Evolutionary conservation across 2,329 filamentous ascomycete genomes (phyloP).

Genomic region (Lasiodiplodia sp.): DNA sequence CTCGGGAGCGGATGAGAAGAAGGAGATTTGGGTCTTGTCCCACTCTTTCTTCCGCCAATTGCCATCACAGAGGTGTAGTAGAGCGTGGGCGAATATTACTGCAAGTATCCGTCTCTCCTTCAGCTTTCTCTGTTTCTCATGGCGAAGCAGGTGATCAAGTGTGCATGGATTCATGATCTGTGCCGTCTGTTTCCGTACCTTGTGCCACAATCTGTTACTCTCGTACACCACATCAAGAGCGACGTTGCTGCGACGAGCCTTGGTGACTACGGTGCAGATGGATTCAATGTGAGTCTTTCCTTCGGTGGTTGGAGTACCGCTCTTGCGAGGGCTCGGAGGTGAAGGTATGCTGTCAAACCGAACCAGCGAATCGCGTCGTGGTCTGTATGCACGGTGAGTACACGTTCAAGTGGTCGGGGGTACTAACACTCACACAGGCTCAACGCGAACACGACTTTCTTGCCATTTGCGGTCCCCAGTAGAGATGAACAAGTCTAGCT

Average conservation of each 20-base stretch:
- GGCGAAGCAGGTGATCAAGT: conserved; percentile 16
- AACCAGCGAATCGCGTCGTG: not conserved
- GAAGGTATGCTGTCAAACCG: not conserved
- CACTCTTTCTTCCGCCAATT: conserved; percentile 8
- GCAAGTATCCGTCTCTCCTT: conserved; percentile 24
- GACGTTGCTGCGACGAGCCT: not conserved
- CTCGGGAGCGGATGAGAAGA: not conserved
- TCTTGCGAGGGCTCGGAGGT: not conserved
- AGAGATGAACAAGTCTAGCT: not conserved
- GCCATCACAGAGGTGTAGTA: conserved; percentile 6
- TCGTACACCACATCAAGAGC: not conserved
- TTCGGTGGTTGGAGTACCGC: not conserved
- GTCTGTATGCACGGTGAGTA: not conserved
- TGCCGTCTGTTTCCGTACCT: not conserved
- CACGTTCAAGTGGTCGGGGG: too few relatives aligned
- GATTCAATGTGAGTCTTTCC: not conserved
- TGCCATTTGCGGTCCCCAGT: conserved; percentile 2
- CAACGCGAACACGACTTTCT: not conserved
- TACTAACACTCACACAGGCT: not conserved
- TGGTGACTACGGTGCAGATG: not conserved
- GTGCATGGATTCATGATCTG: not conserved
- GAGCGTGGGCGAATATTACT: conserved; percentile 25
- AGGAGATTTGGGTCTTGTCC: conserved; percentile 17
- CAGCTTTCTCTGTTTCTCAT: not conserved
- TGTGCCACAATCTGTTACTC: not conserved